Percentiles rank a stretch among this genome's conserved stretches.
Evolutionary conservation across 2,329 filamentous ascomycete genomes (phyloP).

Genomic region (Botryotinia globosa): DNA sequence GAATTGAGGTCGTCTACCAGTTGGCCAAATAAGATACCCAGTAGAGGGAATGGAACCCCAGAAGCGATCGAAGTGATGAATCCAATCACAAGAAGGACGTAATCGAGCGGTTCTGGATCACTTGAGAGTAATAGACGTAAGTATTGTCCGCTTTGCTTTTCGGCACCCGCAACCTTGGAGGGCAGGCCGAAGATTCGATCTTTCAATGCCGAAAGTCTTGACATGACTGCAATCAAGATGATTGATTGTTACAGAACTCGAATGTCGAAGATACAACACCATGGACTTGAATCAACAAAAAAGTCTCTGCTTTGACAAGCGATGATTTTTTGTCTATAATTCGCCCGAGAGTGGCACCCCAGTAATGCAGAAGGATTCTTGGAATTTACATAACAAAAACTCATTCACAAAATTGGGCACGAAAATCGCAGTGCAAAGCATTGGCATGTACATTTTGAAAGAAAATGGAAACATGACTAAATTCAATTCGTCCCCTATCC

Average conservation of each 20-base stretch:
- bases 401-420: not conserved
- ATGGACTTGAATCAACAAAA: not conserved
- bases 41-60: conserved; percentile 61
- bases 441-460: not conserved
- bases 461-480: not conserved
- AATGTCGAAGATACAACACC: not conserved
- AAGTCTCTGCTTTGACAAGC: not conserved
- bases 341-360: not conserved
- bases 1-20: conserved; percentile 61
- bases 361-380: not conserved
- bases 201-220: conserved; percentile 9
- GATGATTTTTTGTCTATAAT: not conserved
- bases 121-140: conserved; percentile 7
- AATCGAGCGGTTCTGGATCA: not conserved
- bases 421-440: not conserved
- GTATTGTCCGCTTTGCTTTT: conserved; percentile 13
- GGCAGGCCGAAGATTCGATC: conserved; percentile 1
- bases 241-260: conserved; percentile 1
- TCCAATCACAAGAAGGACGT: conserved; percentile 8
- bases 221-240: conserved; percentile 10
- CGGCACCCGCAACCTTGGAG: not conserved
- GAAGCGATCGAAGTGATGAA: conserved; percentile 44
- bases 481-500: not conserved
- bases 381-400: conserved; percentile 3
- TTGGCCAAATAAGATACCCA: conserved; percentile 63